phyloP scores from a whole-genome alignment of 2,329 filamentous ascomycete species.

The Cercospora zeae-maydis region DNA sequence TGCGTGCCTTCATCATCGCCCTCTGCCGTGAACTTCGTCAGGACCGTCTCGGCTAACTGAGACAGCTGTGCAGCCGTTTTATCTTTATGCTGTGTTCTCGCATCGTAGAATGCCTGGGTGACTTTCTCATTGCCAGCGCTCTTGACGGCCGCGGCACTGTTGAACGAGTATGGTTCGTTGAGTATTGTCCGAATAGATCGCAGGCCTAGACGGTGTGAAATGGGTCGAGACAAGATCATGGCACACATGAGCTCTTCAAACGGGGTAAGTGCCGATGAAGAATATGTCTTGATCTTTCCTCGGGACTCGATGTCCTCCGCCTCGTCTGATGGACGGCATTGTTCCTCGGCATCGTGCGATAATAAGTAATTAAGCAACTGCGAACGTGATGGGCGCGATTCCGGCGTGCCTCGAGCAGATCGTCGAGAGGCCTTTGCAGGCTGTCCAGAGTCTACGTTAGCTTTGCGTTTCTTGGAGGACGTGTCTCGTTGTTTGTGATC shows the following conservation, averaged over 20 bases:
- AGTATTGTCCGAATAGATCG: slow-evolving; percentile 45
- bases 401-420: slow-evolving; percentile 29
- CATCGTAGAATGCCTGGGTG: slow-evolving; percentile 41
- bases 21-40: slow-evolving; percentile 34
- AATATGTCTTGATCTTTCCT: slow-evolving; percentile 33
- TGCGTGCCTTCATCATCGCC: slow-evolving; percentile 35
- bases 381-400: slow-evolving; percentile 23
- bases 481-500: neutral
- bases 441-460: slow-evolving; percentile 27
- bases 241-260: slow-evolving; percentile 48
- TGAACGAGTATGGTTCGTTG: slow-evolving; percentile 44
- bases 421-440: slow-evolving; percentile 31
- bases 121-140: slow-evolving; percentile 40
- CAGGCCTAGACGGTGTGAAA: slow-evolving; percentile 44
- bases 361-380: slow-evolving; percentile 38
- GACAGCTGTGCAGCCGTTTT: slow-evolving; percentile 45
- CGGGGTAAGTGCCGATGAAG: slow-evolving; percentile 35
- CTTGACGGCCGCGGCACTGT: slow-evolving; percentile 34
- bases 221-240: slow-evolving; percentile 44
- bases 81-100: slow-evolving; percentile 46
- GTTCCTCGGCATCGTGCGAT: slow-evolving; percentile 30
- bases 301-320: slow-evolving; percentile 29
- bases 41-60: slow-evolving; percentile 34
- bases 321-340: slow-evolving; percentile 38
- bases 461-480: slow-evolving; percentile 15